Conservation (phyloP, 495 filamentous ascomycete species). For the Halenospora varia region DNA sequence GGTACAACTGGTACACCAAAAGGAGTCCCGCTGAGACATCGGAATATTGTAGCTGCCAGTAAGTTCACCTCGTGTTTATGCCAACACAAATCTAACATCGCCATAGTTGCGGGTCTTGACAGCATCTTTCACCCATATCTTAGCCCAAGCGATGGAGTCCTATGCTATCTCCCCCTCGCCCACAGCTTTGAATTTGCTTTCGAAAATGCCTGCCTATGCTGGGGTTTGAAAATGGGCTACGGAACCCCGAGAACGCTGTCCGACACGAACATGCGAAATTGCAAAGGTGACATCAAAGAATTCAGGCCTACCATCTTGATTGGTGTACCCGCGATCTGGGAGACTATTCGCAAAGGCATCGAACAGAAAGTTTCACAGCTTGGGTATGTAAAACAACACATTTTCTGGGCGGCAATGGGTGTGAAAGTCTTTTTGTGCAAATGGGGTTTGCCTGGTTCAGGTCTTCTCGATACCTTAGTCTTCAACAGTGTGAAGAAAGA, state of each 20-base stretch:
- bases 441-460: conserved; percentile 65
- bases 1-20: conserved; percentile 93
- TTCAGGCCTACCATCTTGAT: conserved; percentile 86
- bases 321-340: conserved; percentile 94
- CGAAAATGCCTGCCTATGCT: conserved; percentile 73
- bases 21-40: conserved; percentile 86
- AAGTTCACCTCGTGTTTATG: conserved; percentile 28
- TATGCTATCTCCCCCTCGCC: conserved; percentile 86
- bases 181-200: conserved; percentile 82
- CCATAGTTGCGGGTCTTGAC: conserved; percentile 75
- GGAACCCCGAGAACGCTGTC: conserved; percentile 88
- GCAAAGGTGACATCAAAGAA: conserved; percentile 88
- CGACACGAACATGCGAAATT: conserved; percentile 81
- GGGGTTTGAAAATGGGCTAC: conserved; percentile 78
- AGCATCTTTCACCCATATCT: conserved; percentile 78
- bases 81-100: conserved; percentile 8
- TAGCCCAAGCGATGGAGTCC: conserved; percentile 58
- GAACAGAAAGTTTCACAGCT: conserved; percentile 73
- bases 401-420: conserved; percentile 86
- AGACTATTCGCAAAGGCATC: conserved; percentile 95
- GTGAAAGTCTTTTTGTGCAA: conserved; percentile 59
- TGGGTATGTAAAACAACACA: conserved; percentile 61
- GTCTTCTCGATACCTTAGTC: conserved; percentile 67
- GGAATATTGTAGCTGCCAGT: conserved; percentile 81
- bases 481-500: conserved; percentile 87